Evolutionary conservation across 2,329 filamentous ascomycete genomes (phyloP).

Genomic region (Ophiostoma perfectum): DNA sequence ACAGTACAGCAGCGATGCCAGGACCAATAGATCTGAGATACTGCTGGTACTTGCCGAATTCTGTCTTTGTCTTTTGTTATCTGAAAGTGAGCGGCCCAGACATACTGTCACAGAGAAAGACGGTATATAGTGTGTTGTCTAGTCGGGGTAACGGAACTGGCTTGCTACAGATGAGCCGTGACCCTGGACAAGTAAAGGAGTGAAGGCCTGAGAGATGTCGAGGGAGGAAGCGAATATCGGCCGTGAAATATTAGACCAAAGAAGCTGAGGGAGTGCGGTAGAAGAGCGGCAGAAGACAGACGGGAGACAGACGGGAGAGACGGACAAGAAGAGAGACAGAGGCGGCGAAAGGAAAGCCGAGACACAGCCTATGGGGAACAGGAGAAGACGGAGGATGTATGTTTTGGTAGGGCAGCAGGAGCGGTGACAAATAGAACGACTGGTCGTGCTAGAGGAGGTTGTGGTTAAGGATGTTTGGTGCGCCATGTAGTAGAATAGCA

Average conservation of each 20-base stretch:
- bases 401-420: slow-evolving; percentile 9
- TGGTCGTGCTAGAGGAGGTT: not conserved
- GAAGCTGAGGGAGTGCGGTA: not conserved
- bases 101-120: too few species aligned
- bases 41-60: not conserved
- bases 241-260: not conserved
- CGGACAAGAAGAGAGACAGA: not conserved
- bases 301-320: not conserved
- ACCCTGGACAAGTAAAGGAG: not conserved
- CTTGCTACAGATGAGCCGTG: not conserved
- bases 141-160: not conserved
- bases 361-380: slow-evolving; percentile 19
- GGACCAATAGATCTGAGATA: too few species aligned
- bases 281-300: not conserved
- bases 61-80: not conserved
- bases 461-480: not conserved
- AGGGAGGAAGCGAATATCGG: not conserved
- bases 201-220: not conserved
- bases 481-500: too few species aligned
- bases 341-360: slow-evolving; percentile 19
- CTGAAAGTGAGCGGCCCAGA: not conserved
- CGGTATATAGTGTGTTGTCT: not conserved
- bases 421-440: too few species aligned
- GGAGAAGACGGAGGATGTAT: slow-evolving; percentile 13
- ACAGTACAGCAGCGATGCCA: too few species aligned